phyloP scores from a whole-genome alignment of 2,329 filamentous ascomycete species.

The Aureobasidium pullulans region DNA sequence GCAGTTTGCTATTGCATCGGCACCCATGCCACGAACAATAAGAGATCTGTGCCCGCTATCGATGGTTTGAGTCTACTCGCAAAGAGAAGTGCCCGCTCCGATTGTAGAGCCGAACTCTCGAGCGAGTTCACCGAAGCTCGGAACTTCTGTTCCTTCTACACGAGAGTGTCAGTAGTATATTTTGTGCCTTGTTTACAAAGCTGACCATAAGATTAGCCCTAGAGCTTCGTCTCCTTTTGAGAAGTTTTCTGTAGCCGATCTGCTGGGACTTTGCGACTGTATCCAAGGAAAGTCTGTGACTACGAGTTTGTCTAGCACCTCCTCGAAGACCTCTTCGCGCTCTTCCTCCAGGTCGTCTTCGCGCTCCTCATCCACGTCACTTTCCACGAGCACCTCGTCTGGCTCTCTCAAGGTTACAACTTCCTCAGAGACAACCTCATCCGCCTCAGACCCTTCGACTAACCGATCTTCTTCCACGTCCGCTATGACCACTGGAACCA shows the following conservation, averaged over 20 bases:
- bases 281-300: neutral
- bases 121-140: neutral
- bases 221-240: neutral
- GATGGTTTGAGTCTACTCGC: neutral
- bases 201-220: neutral
- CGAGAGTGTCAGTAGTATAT: neutral
- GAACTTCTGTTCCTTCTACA: neutral
- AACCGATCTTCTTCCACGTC: neutral
- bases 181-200: too few species aligned
- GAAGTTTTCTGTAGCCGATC: neutral
- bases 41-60: neutral
- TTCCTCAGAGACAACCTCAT: neutral
- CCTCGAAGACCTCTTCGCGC: neutral
- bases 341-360: neutral
- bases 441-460: neutral
- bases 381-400: too few species aligned
- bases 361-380: neutral
- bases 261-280: neutral
- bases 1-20: neutral
- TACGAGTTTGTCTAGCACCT: neutral
- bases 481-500: neutral
- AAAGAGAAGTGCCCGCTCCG: neutral
- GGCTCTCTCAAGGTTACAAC: neutral
- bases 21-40: neutral
- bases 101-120: neutral